Evolutionary conservation across 345 rosid genomes (phyloP).

Genomic region (Linum tenue): DNA sequence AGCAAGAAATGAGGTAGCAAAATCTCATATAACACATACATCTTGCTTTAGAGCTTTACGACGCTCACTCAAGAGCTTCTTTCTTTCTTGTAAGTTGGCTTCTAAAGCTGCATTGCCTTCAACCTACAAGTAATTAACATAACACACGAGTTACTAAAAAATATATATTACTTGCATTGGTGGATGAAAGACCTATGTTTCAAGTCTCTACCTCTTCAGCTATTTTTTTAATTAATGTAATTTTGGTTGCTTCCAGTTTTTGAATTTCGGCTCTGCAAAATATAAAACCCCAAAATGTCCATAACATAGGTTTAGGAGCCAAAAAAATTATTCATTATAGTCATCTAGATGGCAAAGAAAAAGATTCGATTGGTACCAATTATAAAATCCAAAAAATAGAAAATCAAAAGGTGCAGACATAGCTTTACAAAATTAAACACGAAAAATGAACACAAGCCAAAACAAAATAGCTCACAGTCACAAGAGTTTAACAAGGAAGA

Average conservation of each 20-base stretch:
- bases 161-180: constrained; percentile 5
- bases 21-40: constrained; percentile 33
- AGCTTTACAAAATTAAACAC: no score
- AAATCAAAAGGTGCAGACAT: no score
- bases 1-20: neutral
- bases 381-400: no score
- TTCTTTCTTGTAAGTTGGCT: constrained; percentile 51
- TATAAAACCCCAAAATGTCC: neutral
- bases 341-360: no score
- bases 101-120: constrained; percentile 52
- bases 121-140: constrained; percentile 31
- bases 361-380: no score
- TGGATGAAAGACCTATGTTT: constrained; percentile 2
- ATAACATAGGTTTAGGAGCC: neutral
- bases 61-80: constrained; percentile 48
- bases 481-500: no score
- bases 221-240: constrained; percentile 53
- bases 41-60: constrained; percentile 69
- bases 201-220: constrained; percentile 49
- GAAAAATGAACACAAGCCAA: no score
- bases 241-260: constrained; percentile 58
- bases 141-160: neutral
- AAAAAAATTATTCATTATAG: no score
- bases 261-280: constrained; percentile 49
- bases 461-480: no score